These are phyloP conservation scores for Leucosporidium creatinivorum DNA, from an alignment of 768 basidiomycete species.

Conservation along the genomic window DNA sequence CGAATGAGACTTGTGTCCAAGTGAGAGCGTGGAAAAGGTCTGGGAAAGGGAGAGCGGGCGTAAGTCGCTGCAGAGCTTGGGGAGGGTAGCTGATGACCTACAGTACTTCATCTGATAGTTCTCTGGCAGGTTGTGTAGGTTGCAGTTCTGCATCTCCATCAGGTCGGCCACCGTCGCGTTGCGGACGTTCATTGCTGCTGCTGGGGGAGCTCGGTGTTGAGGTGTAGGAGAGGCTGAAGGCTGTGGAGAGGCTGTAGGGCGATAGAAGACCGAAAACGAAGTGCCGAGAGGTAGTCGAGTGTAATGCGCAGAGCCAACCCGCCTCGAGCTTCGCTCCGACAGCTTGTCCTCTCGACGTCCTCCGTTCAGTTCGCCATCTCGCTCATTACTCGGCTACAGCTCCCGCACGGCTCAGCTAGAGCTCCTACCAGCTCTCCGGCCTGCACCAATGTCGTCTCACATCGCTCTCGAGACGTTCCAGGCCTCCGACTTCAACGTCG, in stretches of 20 bases:
- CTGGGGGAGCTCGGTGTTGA: no score
- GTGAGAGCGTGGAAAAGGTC: slow-evolving; percentile 84
- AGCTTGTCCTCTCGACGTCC: no score
- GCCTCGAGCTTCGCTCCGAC: no score
- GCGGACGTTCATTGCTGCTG: no score
- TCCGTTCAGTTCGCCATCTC: no score
- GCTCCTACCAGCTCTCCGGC: not conserved
- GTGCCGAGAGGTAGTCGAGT: no score
- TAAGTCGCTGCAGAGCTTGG: not conserved
- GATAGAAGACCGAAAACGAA: no score
- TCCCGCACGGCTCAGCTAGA: not conserved
- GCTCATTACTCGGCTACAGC: no score
- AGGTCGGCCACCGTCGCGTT: slow-evolving; percentile 55
- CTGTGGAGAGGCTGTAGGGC: no score
- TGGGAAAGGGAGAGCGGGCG: slow-evolving; percentile 38
- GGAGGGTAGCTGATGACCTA: not conserved
- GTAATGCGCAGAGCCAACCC: no score
- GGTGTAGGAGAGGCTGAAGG: no score
- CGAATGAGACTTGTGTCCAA: slow-evolving; percentile 89
- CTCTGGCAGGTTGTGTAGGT: slow-evolving; percentile 80
- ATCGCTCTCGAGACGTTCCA: slow-evolving; percentile 34
- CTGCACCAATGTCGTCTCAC: not conserved
- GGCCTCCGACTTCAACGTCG: slow-evolving; percentile 30
- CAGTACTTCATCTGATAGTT: slow-evolving; percentile 37
- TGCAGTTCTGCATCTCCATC: slow-evolving; percentile 86